Percentiles rank a stretch among this genome's conserved stretches.
Evolutionary conservation across 2,329 filamentous ascomycete species (phyloP).

Genomic region (Chrysoporthe austroafricana): DNA sequence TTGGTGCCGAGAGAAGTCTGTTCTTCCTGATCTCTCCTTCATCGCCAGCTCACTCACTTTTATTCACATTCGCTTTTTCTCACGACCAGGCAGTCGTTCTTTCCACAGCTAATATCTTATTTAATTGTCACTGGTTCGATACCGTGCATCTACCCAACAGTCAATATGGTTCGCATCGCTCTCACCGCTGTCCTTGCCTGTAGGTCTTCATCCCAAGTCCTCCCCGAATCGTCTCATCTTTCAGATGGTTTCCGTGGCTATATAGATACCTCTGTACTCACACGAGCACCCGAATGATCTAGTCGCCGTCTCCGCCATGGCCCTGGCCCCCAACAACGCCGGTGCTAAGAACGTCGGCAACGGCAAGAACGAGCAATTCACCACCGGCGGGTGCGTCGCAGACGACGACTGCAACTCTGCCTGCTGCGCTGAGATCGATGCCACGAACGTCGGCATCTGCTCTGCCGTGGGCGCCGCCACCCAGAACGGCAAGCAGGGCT

Average conservation of each 20-base stretch:
- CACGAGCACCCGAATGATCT: neutral
- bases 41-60: neutral
- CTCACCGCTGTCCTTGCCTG: constrained; percentile 35
- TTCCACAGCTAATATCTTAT: neutral
- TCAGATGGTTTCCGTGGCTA: neutral
- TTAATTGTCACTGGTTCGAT: constrained; percentile 2
- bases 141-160: constrained; percentile 44
- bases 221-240: neutral
- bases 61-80: neutral
- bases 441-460: constrained; percentile 37
- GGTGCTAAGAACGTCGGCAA: constrained; percentile 38
- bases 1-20: constrained; percentile 5
- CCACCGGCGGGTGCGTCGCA: constrained; percentile 40
- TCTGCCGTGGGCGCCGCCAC: constrained; percentile 37
- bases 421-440: constrained; percentile 37
- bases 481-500: constrained; percentile 42
- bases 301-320: constrained; percentile 36
- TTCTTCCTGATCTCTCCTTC: neutral
- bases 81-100: constrained; percentile 22
- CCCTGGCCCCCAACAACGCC: constrained; percentile 38
- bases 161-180: constrained; percentile 39
- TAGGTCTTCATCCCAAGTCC: constrained; percentile 26
- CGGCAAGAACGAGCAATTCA: constrained; percentile 38
- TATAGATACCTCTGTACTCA: neutral
- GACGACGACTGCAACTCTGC: constrained; percentile 37